Conservation (phyloP, 1,139 yeast genomes). For the Debaryomycetaceae sp. region DNA sequence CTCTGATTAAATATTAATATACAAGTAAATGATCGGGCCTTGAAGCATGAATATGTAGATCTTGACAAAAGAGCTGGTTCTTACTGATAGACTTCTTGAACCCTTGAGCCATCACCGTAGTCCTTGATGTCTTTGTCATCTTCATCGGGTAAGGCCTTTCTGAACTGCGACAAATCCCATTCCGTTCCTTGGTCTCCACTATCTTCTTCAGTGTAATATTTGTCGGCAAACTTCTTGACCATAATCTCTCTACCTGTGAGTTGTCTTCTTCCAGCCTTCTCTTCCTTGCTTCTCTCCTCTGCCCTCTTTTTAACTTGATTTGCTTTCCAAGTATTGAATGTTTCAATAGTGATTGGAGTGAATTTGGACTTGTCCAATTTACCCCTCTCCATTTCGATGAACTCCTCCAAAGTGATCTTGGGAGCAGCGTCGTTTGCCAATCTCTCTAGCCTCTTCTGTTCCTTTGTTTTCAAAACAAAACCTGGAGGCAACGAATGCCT, state of each 20-base stretch:
- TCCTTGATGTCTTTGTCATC: slow-evolving; percentile 45
- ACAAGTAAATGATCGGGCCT: not conserved
- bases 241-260: slow-evolving; percentile 82
- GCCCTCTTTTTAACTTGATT: slow-evolving; percentile 61
- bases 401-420: slow-evolving; percentile 90
- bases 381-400: slow-evolving; percentile 89
- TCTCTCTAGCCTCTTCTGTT: slow-evolving; percentile 86
- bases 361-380: slow-evolving; percentile 71
- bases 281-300: slow-evolving; percentile 54
- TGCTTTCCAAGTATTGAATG: slow-evolving; percentile 84
- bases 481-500: slow-evolving; percentile 97
- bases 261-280: slow-evolving; percentile 40
- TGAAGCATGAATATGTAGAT: not conserved
- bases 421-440: slow-evolving; percentile 84
- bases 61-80: slow-evolving; percentile 2
- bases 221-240: slow-evolving; percentile 70
- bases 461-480: slow-evolving; percentile 92
- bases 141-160: slow-evolving; percentile 42
- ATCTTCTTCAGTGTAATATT: slow-evolving; percentile 47
- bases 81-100: slow-evolving; percentile 20
- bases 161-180: slow-evolving; percentile 70
- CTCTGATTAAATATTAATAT: not conserved
- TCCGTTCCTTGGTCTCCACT: slow-evolving; percentile 52
- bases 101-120: slow-evolving; percentile 45
- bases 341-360: slow-evolving; percentile 83